phyloP scores from a whole-genome alignment of 108 stramenopile species.

The Cyclotella baltica region DNA sequence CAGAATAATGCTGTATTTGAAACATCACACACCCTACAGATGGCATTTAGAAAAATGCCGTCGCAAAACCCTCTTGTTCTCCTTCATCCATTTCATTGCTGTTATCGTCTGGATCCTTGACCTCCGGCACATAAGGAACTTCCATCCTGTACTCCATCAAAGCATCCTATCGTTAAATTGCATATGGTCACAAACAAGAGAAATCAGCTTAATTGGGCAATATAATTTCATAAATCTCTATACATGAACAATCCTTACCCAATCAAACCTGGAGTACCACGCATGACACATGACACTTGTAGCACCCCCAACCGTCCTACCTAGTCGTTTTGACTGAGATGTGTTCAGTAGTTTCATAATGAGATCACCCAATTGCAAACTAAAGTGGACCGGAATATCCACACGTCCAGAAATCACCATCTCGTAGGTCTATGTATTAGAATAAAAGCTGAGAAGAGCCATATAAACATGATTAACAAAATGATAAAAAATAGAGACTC shows the following conservation, averaged over 20 bases:
- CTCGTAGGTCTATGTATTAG: constrained; percentile 38
- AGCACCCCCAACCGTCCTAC: constrained; percentile 80
- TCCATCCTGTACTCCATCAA: constrained; percentile 45
- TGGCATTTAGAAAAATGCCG: constrained; percentile 41
- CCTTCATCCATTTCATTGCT: constrained; percentile 28
- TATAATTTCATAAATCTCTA: constrained; percentile 3
- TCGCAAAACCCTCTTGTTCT: constrained; percentile 50
- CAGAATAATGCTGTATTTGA: too few relatives aligned
- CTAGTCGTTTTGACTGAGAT: constrained; percentile 77
- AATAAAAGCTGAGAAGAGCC: not conserved
- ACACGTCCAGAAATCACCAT: constrained; percentile 54
- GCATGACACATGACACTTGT: constrained; percentile 84
- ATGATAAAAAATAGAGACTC: not conserved
- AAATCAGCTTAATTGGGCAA: not conserved
- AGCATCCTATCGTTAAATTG: constrained; percentile 27
- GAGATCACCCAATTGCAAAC: constrained; percentile 58
- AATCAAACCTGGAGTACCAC: constrained; percentile 81
- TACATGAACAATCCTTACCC: constrained; percentile 37
- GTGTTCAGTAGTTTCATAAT: constrained; percentile 78
- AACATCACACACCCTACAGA: too few relatives aligned
- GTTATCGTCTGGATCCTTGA: constrained; percentile 41
- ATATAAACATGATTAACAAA: not conserved
- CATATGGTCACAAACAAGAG: not conserved
- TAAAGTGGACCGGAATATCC: constrained; percentile 49
- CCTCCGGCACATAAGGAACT: constrained; percentile 42